Evolutionary conservation across 2,329 filamentous ascomycete species (phyloP), one percentile per base, ranked within the genome.

Genomic region (Claviceps humidiphila): DNA sequence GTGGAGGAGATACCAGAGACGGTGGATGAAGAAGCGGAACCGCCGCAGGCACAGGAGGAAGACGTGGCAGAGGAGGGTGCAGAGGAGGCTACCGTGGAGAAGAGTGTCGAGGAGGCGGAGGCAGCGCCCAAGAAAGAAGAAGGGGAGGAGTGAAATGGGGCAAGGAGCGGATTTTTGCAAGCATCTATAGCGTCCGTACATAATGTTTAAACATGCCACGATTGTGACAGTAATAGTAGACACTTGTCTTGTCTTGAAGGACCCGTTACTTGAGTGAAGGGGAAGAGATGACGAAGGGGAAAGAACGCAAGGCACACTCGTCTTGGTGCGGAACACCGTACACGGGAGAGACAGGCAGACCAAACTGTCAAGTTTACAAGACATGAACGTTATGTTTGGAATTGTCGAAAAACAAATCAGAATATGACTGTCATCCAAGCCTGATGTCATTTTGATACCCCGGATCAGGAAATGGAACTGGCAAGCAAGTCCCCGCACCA

Each of bases 121-220:
- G 42, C 22, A 20, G 42, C 17, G 9, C 8, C 20, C 40, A 42
- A 13, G 40, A 13, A 44, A 44, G 22, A 26, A 44, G 39, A 40
- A 40, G 39, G 8, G 9, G 42, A 7, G 14, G 20, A 44, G 14
- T 44, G 22, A 44, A 14, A 14, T 5, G 41, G 9, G 41, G 7
- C 20, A 13, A 13, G 41, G 41, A 1, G 9, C 9, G 17, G 20
- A 11, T 11, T 5, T 13, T 14, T 8, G 5, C 22, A 14, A 44
- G 20, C 20, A 44, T 53, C 54, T 60, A 60, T 64, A 63, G 50
- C 53, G 52, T 53, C 56, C 58, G 61, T 64, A 67, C 62, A 59
- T 68, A 68, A 68, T 68, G 66, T 68, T 59, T 68, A 68, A 53
- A 58, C 30, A n/a, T 41, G 43, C 42, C 51, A 52, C 37, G 42